Percentiles rank a stretch among this genome's conserved stretches.
Evolutionary conservation across 306 rosid genomes (phyloP).

Genomic region (Glycine soja): DNA sequence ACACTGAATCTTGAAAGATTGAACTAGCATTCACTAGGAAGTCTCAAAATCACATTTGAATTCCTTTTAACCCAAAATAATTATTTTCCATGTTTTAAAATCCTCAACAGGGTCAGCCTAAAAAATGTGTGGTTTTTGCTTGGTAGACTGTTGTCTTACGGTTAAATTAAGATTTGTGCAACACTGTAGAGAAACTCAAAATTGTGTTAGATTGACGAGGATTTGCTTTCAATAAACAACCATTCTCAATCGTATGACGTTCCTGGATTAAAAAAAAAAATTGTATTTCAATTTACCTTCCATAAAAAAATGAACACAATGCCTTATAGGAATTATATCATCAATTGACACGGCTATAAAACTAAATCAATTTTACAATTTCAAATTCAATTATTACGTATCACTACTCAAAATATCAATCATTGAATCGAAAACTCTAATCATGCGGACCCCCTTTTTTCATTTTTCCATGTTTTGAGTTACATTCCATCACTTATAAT

Average conservation of each 20-base stretch:
- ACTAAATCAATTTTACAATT: conserved; percentile 3
- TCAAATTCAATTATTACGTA: neutral
- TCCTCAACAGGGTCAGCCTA: too few species aligned
- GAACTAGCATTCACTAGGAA: neutral
- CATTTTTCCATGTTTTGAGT: neutral
- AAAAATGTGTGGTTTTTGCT: too few species aligned
- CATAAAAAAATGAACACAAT: neutral
- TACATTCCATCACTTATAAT: neutral
- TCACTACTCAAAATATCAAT: neutral
- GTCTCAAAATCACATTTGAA: conserved; percentile 10
- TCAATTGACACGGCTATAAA: neutral
- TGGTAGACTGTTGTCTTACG: neutral
- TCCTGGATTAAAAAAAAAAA: neutral
- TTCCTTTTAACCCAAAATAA: neutral
- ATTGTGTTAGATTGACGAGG: neutral
- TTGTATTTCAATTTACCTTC: neutral
- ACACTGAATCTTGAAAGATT: conserved; percentile 11
- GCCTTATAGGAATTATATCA: neutral
- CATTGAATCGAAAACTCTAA: neutral
- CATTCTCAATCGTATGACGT: neutral
- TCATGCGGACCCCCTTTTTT: neutral
- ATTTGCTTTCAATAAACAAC: neutral
- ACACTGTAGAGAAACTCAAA: neutral
- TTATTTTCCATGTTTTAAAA: neutral
- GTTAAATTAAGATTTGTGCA: neutral